A percentile compares a stretch with the other conserved stretches of the same genome.
These are phyloP conservation scores for Stereocaulon alpinum DNA, from an alignment of 495 filamentous ascomycete genomes.

Conservation along the genomic window DNA sequence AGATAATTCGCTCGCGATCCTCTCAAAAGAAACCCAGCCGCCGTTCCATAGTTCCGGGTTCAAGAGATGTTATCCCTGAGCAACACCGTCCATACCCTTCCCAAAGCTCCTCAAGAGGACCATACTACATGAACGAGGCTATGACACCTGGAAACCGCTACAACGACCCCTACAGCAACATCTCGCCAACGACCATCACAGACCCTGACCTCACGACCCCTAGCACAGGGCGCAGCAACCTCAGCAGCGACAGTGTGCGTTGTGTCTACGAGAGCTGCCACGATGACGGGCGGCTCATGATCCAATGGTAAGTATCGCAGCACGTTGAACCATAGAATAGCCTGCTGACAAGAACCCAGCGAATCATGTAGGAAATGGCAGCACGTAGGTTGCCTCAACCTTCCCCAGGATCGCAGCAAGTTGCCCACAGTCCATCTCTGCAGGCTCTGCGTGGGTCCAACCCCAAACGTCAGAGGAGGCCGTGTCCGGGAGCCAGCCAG, in stretches of 20 bases:
- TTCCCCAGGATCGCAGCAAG: constrained; percentile 53
- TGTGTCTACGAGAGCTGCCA: constrained; percentile 63
- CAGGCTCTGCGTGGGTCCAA: constrained; percentile 62
- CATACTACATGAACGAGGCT: constrained; percentile 25
- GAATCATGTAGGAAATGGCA: constrained; percentile 82
- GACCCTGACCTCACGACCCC: constrained; percentile 59
- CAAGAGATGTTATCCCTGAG: constrained; percentile 2
- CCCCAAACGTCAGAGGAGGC: constrained; percentile 55
- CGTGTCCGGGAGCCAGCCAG: constrained; percentile 48
- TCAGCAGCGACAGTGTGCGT: constrained; percentile 48
- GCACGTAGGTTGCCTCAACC: constrained; percentile 55
- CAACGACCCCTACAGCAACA: constrained; percentile 25
- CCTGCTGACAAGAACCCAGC: constrained; percentile 34
- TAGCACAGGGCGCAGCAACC: constrained; percentile 47
- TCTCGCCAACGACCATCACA: constrained; percentile 58
- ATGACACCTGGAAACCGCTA: constrained; percentile 27
- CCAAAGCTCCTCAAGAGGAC: constrained; percentile 16
- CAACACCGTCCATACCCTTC: constrained; percentile 6
- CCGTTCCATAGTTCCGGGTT: background rate
- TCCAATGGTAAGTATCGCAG: constrained; percentile 58
- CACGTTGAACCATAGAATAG: background rate
- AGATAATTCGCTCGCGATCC: constrained; percentile 54
- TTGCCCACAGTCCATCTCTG: constrained; percentile 72
- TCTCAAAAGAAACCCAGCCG: constrained; percentile 33
- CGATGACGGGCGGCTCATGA: constrained; percentile 60